Percentiles rank a stretch among this genome's conserved stretches.
Evolutionary conservation across 805 yeast species (phyloP).

Genomic region (Zygosaccharomyces bisporus): DNA sequence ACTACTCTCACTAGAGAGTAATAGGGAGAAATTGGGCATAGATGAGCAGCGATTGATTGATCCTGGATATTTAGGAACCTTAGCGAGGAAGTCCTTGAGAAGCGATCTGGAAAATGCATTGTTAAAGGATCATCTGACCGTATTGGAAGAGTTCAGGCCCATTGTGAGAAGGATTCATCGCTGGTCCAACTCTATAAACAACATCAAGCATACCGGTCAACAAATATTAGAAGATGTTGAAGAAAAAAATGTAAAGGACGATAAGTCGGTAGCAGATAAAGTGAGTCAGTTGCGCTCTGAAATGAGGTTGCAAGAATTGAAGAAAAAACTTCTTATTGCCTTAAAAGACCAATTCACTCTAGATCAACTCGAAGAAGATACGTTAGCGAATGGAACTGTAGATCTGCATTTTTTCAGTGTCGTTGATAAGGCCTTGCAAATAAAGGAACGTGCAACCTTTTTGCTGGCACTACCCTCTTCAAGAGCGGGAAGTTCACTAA

Average conservation of each 20-base stretch:
- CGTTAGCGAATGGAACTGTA: slow-evolving; percentile 42
- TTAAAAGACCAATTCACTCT: slow-evolving; percentile 64
- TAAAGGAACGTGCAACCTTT: slow-evolving; percentile 64
- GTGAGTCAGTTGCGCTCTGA: slow-evolving; percentile 20
- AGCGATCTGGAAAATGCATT: slow-evolving; percentile 60
- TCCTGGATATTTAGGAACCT: slow-evolving; percentile 49
- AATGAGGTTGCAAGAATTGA: slow-evolving; percentile 34
- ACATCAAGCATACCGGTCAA: slow-evolving; percentile 19
- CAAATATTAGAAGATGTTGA: slow-evolving; percentile 17
- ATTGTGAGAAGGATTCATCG: slow-evolving; percentile 42
- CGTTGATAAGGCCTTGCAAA: slow-evolving; percentile 56
- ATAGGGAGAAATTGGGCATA: slow-evolving; percentile 21
- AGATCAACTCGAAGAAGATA: slow-evolving; percentile 65
- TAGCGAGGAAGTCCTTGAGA: slow-evolving; percentile 56
- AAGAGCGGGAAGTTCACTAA: slow-evolving; percentile 58
- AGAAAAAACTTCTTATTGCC: slow-evolving; percentile 48
- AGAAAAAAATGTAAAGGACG: slow-evolving; percentile 30
- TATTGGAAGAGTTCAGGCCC: slow-evolving; percentile 43
- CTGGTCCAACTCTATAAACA: slow-evolving; percentile 27
- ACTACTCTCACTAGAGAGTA: slow-evolving; percentile 34
- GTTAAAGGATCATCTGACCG: slow-evolving; percentile 51
- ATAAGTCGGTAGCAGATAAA: slow-evolving; percentile 10
- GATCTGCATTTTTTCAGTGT: slow-evolving; percentile 55
- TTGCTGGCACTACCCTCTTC: slow-evolving; percentile 68
- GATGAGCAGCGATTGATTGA: slow-evolving; percentile 42